Conservation (phyloP, 2,329 filamentous ascomycete species). For the Neonectria punicea region DNA sequence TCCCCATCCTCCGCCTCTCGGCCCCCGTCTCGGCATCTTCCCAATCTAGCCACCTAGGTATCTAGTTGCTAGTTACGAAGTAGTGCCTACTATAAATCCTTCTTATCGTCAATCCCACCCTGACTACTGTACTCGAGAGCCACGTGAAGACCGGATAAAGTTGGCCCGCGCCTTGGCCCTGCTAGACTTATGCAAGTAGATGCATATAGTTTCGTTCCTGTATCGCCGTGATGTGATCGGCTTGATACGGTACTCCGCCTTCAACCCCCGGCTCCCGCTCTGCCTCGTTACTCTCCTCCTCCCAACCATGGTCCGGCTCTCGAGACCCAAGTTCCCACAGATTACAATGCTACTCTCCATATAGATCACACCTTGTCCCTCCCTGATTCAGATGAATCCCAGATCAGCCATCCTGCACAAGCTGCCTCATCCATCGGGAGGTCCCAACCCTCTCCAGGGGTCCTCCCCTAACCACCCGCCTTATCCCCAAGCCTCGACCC, state of each 20-base stretch:
- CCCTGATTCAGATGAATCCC: not conserved
- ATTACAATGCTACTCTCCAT: not conserved
- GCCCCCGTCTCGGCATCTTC: slow-evolving; percentile 7
- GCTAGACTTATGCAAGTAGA: not conserved
- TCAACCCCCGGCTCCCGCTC: not conserved
- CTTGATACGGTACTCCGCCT: not conserved
- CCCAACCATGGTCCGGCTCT: not conserved
- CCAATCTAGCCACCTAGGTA: slow-evolving; percentile 7
- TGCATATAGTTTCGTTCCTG: not conserved
- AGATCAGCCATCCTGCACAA: not conserved
- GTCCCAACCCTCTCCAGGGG: not conserved
- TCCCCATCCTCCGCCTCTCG: not conserved
- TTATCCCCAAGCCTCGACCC: slow-evolving; percentile 4
- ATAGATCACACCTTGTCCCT: not conserved
- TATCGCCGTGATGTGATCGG: slow-evolving; percentile 1
- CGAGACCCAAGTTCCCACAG: not conserved
- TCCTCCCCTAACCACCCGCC: not conserved
- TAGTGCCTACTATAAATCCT: slow-evolving; percentile 20
- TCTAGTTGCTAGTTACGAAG: not conserved
- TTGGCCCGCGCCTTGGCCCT: slow-evolving; percentile 7
- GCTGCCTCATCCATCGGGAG: not conserved
- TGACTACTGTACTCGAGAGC: not conserved
- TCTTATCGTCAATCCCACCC: slow-evolving; percentile 9
- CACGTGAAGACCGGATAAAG: slow-evolving; percentile 13
- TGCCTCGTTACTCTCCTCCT: not conserved